Evolutionary conservation across 2,329 filamentous ascomycete species (phyloP).

Genomic region (Gaeumannomyces tritici): DNA sequence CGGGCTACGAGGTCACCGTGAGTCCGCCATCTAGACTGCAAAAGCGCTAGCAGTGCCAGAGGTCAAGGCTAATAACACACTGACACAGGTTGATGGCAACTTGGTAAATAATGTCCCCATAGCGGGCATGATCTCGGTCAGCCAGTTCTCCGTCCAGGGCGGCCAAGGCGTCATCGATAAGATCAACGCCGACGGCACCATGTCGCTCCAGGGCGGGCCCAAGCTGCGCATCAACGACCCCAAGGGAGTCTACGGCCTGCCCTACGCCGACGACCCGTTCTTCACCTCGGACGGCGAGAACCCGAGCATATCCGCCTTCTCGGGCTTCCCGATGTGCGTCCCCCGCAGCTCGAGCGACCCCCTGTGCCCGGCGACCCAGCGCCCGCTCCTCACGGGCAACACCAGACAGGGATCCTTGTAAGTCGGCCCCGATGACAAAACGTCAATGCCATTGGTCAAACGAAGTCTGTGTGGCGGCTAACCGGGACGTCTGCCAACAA

Average conservation of each 20-base stretch:
- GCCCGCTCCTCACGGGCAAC: background rate
- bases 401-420: background rate
- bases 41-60: too few species aligned
- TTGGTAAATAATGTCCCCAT: background rate
- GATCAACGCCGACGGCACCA: background rate
- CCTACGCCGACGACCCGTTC: slow-evolving; percentile 23
- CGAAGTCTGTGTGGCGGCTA: too few species aligned
- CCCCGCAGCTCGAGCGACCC: slow-evolving; percentile 20
- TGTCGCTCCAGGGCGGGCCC: background rate
- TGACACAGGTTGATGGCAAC: background rate
- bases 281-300: slow-evolving; percentile 36
- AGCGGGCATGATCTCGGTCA: background rate
- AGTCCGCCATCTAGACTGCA: background rate
- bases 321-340: slow-evolving; percentile 40
- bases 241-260: slow-evolving; percentile 27
- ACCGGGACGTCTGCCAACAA: too few species aligned
- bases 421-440: background rate
- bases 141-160: background rate
- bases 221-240: slow-evolving; percentile 23
- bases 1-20: background rate
- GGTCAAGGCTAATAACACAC: too few species aligned
- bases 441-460: too few species aligned
- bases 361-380: background rate
- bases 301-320: slow-evolving; percentile 34
- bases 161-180: background rate